Percentiles rank a stretch among this genome's conserved stretches.
phyloP scores from a whole-genome alignment of 2,329 filamentous ascomycete genomes.

The Aureobasidium musti region DNA sequence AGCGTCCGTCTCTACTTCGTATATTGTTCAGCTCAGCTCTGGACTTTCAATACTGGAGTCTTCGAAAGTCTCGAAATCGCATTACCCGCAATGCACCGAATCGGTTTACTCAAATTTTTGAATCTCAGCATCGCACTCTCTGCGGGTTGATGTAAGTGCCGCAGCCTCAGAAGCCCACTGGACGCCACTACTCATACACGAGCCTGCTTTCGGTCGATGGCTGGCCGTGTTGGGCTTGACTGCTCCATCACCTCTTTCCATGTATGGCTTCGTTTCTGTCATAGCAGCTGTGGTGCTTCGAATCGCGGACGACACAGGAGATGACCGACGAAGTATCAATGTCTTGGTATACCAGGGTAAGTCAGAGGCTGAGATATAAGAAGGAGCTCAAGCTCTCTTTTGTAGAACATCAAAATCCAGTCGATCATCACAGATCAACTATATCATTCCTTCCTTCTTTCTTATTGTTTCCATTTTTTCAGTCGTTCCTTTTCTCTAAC shows the following conservation, averaged over 20 bases:
- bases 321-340: conserved; percentile 9
- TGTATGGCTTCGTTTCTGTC: background rate
- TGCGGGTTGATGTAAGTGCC: conserved; percentile 15
- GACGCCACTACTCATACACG: conserved; percentile 2
- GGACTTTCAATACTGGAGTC: background rate
- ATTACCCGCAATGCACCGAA: background rate
- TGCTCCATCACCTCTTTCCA: conserved; percentile 12
- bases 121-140: background rate
- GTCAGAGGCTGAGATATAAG: conserved; percentile 15
- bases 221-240: background rate
- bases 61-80: background rate
- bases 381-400: background rate
- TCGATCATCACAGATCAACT: conserved; percentile 20
- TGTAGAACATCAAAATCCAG: background rate
- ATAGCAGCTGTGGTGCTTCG: background rate
- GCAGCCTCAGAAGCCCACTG: background rate
- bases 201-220: conserved; percentile 10
- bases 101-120: background rate
- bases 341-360: background rate
- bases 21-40: conserved; percentile 25
- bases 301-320: background rate
- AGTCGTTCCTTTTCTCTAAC: background rate
- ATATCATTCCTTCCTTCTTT: conserved; percentile 2
- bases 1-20: conserved; percentile 20
- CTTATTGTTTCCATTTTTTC: background rate